A percentile compares a stretch with the other conserved stretches of the same genome.
phyloP scores from a whole-genome alignment of 2,329 filamentous ascomycete genomes.

The Penicillium sp. region DNA sequence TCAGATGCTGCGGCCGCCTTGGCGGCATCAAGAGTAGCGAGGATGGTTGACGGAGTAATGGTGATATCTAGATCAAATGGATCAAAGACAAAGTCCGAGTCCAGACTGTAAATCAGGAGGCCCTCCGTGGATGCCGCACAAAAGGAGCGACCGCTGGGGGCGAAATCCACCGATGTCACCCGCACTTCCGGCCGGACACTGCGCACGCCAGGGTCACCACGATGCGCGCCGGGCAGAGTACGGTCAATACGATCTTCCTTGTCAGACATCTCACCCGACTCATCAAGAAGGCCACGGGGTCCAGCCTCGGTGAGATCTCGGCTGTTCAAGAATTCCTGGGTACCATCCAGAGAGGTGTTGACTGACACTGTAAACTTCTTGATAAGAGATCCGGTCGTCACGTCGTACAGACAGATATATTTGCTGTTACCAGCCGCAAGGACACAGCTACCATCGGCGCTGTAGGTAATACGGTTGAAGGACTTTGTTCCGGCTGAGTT shows the following conservation, averaged over 20 bases:
- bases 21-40: constrained; percentile 66
- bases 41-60: constrained; percentile 83
- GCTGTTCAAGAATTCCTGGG: constrained; percentile 96
- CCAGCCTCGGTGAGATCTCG: constrained; percentile 88
- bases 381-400: constrained; percentile 83
- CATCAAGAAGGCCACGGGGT: constrained; percentile 79
- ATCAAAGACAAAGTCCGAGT: constrained; percentile 82
- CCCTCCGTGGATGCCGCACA: constrained; percentile 95
- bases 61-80: constrained; percentile 94
- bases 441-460: constrained; percentile 86
- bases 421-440: constrained; percentile 95
- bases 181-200: constrained; percentile 78
- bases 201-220: constrained; percentile 80
- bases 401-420: constrained; percentile 97
- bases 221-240: constrained; percentile 79
- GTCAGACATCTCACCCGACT: constrained; percentile 84
- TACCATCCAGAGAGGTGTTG: constrained; percentile 93
- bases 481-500: constrained; percentile 88
- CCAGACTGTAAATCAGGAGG: constrained; percentile 87
- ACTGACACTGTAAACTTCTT: constrained; percentile 96
- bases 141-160: constrained; percentile 85
- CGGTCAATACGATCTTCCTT: constrained; percentile 79
- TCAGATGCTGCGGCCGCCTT: constrained; percentile 33
- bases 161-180: constrained; percentile 82
- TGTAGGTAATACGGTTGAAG: constrained; percentile 86